These are phyloP conservation scores for Tolypocladium cylindrosporum DNA, from an alignment of 2,329 filamentous ascomycete genomes.

Conservation along the genomic window DNA sequence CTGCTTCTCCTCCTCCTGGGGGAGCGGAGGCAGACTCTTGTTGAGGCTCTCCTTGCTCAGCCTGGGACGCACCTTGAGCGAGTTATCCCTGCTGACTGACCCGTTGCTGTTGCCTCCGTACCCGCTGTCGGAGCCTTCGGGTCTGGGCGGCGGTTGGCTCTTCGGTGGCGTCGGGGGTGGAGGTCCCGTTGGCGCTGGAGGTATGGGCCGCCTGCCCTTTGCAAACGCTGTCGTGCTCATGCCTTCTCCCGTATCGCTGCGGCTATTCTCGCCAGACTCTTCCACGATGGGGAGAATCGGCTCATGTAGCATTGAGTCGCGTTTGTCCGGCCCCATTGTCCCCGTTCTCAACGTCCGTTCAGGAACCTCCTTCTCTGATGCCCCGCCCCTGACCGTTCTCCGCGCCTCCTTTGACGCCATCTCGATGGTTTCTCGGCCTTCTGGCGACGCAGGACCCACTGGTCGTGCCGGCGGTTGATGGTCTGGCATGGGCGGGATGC, in stretches of 20 bases:
- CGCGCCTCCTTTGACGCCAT: constrained; percentile 28
- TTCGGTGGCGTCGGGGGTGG: constrained; percentile 26
- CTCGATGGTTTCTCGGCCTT: constrained; percentile 29
- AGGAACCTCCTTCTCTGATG: constrained; percentile 42
- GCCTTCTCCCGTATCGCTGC: constrained; percentile 30
- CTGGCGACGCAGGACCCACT: constrained; percentile 20
- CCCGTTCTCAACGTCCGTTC: constrained; percentile 45
- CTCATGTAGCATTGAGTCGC: constrained; percentile 48
- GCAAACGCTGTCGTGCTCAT: constrained; percentile 28
- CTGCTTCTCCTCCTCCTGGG: constrained; percentile 21
- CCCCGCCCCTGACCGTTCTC: constrained; percentile 21
- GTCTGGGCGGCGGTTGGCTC: constrained; percentile 21
- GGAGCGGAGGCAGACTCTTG: constrained; percentile 50
- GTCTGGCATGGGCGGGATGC: constrained; percentile 33
- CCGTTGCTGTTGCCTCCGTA: constrained; percentile 29
- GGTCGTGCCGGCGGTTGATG: constrained; percentile 34
- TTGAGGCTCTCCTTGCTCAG: constrained; percentile 48
- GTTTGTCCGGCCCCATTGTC: constrained; percentile 26
- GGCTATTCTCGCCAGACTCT: constrained; percentile 70
- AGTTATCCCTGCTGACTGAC: constrained; percentile 17
- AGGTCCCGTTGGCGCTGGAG: constrained; percentile 33
- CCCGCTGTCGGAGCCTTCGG: constrained; percentile 37
- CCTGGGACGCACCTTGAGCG: constrained; percentile 22
- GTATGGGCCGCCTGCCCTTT: constrained; percentile 18
- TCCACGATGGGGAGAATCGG: constrained; percentile 71